These are phyloP conservation scores for Leishmania amazonensis DNA, from an alignment of 208 protist species.

Conservation along the genomic window DNA sequence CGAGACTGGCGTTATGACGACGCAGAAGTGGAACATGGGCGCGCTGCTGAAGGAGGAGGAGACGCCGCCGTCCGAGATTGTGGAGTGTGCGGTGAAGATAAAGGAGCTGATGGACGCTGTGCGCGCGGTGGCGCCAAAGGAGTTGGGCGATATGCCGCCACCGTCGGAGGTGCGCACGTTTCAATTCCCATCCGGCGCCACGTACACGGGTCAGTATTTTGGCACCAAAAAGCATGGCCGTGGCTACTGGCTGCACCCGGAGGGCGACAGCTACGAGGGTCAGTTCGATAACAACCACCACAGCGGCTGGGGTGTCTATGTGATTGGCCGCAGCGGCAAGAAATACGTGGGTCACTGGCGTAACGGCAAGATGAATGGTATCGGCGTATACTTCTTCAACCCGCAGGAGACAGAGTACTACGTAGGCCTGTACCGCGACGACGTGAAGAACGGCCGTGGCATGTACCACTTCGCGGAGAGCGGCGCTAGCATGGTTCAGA, in stretches of 20 bases:
- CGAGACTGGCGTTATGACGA: conserved; percentile 82
- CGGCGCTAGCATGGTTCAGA: conserved; percentile 68
- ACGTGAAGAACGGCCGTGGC: conserved; percentile 85
- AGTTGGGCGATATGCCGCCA: conserved; percentile 61
- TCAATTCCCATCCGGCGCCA: conserved; percentile 86
- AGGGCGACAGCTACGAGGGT: conserved; percentile 90
- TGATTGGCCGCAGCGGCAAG: conserved; percentile 86
- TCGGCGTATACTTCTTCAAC: conserved; percentile 92
- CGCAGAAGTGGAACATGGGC: conserved; percentile 76
- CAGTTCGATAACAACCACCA: conserved; percentile 89
- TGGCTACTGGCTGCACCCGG: conserved; percentile 87
- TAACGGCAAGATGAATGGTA: conserved; percentile 89
- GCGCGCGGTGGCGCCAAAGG: conserved; percentile 56
- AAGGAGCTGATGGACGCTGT: conserved; percentile 51
- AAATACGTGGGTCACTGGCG: conserved; percentile 87
- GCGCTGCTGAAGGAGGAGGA: conserved; percentile 61
- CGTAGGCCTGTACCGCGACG: conserved; percentile 77
- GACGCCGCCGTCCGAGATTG: conserved; percentile 64
- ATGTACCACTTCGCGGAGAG: conserved; percentile 88
- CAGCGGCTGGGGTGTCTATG: conserved; percentile 91
- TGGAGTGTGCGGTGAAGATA: conserved; percentile 50
- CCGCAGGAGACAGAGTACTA: conserved; percentile 89
- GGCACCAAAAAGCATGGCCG: conserved; percentile 90
- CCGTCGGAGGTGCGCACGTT: conserved; percentile 80
- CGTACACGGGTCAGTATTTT: conserved; percentile 87